Evolutionary conservation across 2,329 filamentous ascomycete species (phyloP).

Genomic region (Hymenoscyphus repandus): DNA sequence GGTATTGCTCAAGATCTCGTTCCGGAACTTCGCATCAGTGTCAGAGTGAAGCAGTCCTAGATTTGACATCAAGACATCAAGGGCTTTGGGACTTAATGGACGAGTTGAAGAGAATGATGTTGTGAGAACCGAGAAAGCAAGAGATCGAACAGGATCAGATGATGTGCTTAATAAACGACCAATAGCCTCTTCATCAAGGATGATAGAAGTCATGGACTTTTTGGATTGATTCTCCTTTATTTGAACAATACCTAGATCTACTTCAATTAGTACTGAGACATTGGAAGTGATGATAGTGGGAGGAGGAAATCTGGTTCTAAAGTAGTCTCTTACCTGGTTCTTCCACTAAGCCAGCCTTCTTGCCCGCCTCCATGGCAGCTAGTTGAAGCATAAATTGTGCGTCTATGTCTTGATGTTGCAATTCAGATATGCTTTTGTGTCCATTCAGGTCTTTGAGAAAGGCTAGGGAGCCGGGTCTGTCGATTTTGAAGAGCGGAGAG

Average conservation of each 20-base stretch:
- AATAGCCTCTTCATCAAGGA: conserved; percentile 41
- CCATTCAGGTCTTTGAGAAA: conserved; percentile 57
- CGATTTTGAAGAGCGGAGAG: conserved; percentile 55
- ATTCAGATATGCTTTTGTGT: conserved; percentile 41
- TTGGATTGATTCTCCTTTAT: conserved; percentile 34
- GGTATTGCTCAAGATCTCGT: conserved; percentile 70
- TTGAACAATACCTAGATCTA: conserved; percentile 21
- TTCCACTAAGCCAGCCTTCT: conserved; percentile 64
- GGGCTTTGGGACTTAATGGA: conserved; percentile 58
- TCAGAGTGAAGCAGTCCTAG: conserved; percentile 74
- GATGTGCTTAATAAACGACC: conserved; percentile 49
- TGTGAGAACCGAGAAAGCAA: conserved; percentile 76
- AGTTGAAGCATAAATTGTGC: conserved; percentile 56
- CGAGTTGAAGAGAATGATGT: conserved; percentile 70
- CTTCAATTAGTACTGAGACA: too few species aligned
- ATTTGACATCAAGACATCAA: conserved; percentile 59
- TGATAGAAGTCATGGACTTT: conserved; percentile 28
- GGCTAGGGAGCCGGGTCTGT: conserved; percentile 45
- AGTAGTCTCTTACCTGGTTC: conserved; percentile 48
- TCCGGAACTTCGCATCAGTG: conserved; percentile 78
- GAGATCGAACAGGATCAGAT: conserved; percentile 63
- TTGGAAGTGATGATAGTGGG: conserved; percentile 7
- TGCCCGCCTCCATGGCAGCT: conserved; percentile 64
- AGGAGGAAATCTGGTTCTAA: neutral
- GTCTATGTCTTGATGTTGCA: conserved; percentile 42